Conservation (phyloP, 169 alveolate genomes). For the Hammondia hammondi region DNA sequence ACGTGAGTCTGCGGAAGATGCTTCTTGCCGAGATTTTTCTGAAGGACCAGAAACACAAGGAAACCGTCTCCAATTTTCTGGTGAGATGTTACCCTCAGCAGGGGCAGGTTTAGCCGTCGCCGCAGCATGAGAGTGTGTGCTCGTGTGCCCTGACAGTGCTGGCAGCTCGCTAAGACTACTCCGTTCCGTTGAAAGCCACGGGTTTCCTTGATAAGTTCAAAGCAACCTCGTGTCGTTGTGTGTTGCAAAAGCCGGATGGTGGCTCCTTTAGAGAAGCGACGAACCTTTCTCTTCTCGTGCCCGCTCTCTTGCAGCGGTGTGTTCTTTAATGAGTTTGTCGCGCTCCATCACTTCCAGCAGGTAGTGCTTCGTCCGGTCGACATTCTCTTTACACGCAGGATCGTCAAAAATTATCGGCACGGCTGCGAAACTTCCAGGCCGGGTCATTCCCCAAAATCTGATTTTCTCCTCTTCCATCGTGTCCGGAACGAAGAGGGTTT, state of each 20-base stretch:
- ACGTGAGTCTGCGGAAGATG: background rate
- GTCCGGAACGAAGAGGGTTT: background rate
- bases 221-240: background rate
- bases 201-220: too few species aligned
- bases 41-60: background rate
- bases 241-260: too few species aligned
- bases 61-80: too few species aligned
- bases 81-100: too few species aligned
- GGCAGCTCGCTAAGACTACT: too few species aligned
- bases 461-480: background rate
- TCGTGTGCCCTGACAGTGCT: too few species aligned
- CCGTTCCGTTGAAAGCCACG: too few species aligned
- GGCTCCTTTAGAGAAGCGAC: background rate
- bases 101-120: too few species aligned
- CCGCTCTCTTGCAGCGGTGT: background rate
- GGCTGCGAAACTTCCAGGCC: conserved; percentile 35
- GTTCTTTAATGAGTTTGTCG: background rate
- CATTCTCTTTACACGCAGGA: conserved; percentile 16
- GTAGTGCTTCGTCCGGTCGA: background rate
- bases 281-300: conserved; percentile 10
- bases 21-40: background rate
- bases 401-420: conserved; percentile 32
- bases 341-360: background rate
- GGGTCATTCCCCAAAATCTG: conserved; percentile 2
- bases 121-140: too few species aligned